Conservation (phyloP, 1,284 basidiomycete genomes). For the Sphagnurus paluster region DNA sequence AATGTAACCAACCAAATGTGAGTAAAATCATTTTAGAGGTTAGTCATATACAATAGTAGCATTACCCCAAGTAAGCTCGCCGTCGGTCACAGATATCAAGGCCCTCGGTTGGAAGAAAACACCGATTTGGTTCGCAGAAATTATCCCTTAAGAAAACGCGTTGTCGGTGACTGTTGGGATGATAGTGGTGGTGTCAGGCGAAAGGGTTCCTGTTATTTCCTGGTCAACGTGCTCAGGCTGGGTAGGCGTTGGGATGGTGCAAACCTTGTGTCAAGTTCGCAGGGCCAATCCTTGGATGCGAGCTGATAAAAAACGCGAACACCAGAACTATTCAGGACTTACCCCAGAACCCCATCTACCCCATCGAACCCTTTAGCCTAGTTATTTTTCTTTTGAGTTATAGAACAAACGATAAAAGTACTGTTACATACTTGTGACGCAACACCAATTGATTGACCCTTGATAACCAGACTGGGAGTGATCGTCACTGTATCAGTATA, state of each 20-base stretch:
- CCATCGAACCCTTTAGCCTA: conserved; percentile 36
- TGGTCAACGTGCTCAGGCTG: neutral
- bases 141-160: conserved; percentile 38
- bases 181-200: conserved; percentile 24
- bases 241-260: neutral
- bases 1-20: too few species aligned
- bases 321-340: neutral
- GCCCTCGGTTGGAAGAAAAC: conserved; percentile 50
- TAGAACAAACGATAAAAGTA: neutral
- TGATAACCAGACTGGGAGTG: conserved; percentile 35
- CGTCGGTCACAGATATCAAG: conserved; percentile 29
- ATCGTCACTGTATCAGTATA: conserved; percentile 48
- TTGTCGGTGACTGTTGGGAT: conserved; percentile 53
- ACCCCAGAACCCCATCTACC: conserved; percentile 58
- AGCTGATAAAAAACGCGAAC: neutral
- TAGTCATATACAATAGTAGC: neutral
- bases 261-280: conserved; percentile 41
- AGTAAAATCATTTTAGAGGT: conserved; percentile 23
- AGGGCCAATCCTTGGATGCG: conserved; percentile 45
- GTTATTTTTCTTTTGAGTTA: neutral
- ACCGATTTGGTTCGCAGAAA: conserved; percentile 40
- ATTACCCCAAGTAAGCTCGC: conserved; percentile 48
- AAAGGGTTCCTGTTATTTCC: conserved; percentile 30
- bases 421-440: conserved; percentile 39
- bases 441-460: conserved; percentile 56